phyloP scores from a whole-genome alignment of 1,284 basidiomycete species.

The Trichosporon sp. region DNA sequence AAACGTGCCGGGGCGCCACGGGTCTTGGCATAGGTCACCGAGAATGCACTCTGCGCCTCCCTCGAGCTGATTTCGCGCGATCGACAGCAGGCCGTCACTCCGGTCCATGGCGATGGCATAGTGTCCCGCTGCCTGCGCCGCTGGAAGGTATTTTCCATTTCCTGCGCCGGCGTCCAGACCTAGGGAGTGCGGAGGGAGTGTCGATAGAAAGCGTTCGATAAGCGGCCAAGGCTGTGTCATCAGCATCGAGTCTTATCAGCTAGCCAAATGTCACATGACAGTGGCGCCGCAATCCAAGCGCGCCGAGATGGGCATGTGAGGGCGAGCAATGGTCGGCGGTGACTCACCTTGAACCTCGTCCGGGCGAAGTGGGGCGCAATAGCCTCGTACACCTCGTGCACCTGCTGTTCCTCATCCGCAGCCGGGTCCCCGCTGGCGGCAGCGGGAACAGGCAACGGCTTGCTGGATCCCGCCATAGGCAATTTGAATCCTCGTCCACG shows the following conservation, averaged over 20 bases:
- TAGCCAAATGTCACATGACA: no score
- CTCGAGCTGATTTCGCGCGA: conserved; percentile 57
- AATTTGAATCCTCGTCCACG: no score
- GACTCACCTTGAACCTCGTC: conserved; percentile 80
- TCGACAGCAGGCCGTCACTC: conserved; percentile 66
- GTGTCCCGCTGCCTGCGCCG: conserved; percentile 48
- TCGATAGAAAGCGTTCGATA: conserved; percentile 70
- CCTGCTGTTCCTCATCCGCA: conserved; percentile 44
- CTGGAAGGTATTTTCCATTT: conserved; percentile 91
- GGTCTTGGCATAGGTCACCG: conserved; percentile 60
- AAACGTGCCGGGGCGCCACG: conserved; percentile 69
- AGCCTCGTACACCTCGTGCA: conserved; percentile 80
- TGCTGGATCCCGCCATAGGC: conserved; percentile 7
- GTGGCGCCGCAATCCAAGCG: neutral
- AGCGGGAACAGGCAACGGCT: conserved; percentile 27
- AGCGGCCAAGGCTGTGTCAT: conserved; percentile 95
- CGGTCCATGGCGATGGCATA: conserved; percentile 74
- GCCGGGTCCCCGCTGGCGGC: conserved; percentile 20
- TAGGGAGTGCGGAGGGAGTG: conserved; percentile 67
- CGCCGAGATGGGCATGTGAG: no score
- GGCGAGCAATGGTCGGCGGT: conserved; percentile 4
- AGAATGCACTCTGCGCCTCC: conserved; percentile 36
- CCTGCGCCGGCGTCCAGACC: conserved; percentile 94
- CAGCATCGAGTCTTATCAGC: no score
- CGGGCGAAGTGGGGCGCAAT: conserved; percentile 90